Conservation (phyloP, 2,329 filamentous ascomycete genomes). For the Xylariales sp. region DNA sequence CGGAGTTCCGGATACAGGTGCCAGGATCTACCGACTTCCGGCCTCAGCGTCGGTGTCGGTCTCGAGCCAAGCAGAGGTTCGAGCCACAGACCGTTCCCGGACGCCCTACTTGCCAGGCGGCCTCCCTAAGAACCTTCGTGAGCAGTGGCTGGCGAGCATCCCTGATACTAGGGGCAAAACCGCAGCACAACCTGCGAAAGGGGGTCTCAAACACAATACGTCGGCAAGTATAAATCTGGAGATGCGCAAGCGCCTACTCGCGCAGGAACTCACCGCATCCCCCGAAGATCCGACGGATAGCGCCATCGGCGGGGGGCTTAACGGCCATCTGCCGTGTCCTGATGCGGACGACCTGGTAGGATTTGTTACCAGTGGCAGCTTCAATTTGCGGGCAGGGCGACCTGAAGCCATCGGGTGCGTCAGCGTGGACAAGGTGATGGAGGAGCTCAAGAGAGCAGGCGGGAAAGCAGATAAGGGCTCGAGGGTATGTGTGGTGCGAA, state of each 20-base stretch:
- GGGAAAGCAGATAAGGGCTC: constrained; percentile 33
- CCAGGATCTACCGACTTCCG: constrained; percentile 86
- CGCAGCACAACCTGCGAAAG: constrained; percentile 19
- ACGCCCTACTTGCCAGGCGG: constrained; percentile 10
- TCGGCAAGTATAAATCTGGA: constrained; percentile 23
- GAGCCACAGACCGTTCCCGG: constrained; percentile 35
- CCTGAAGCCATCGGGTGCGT: constrained; percentile 74
- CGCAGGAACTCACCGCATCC: constrained; percentile 42
- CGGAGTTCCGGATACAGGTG: constrained; percentile 66
- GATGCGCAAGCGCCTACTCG: constrained; percentile 38
- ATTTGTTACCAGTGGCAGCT: constrained; percentile 85
- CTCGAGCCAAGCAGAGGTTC: constrained; percentile 35
- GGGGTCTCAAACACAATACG: constrained; percentile 20
- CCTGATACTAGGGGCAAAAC: constrained; percentile 13
- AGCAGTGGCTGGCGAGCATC: constrained; percentile 64
- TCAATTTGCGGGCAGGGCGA: constrained; percentile 70
- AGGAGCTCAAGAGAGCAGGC: constrained; percentile 27
- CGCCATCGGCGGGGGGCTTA: constrained; percentile 32
- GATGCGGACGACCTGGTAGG: constrained; percentile 74
- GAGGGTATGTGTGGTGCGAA: constrained; percentile 72
- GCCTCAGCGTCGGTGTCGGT: not conserved
- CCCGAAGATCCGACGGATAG: constrained; percentile 32
- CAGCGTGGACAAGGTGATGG: constrained; percentile 52
- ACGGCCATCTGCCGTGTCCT: constrained; percentile 65
- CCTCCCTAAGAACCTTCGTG: constrained; percentile 49